A percentile compares a stretch with the other conserved stretches of the same genome.
phyloP scores from a whole-genome alignment of 805 yeast genomes.

The Candida berthetii region DNA sequence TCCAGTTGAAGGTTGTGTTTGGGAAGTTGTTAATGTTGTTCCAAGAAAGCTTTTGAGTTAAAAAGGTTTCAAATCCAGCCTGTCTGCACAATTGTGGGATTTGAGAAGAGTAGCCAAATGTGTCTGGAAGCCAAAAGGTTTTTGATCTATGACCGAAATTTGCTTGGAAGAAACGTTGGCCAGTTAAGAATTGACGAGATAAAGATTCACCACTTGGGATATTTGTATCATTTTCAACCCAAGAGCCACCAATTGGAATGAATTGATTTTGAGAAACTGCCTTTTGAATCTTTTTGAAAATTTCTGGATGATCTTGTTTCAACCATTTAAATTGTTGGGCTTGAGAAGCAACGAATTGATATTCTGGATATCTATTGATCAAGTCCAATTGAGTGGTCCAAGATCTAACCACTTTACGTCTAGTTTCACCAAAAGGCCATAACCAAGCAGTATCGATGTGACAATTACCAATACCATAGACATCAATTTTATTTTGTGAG shows the following conservation, averaged over 20 bases:
- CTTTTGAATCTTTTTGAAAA: slow-evolving; percentile 51
- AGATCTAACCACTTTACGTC: slow-evolving; percentile 85
- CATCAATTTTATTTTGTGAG: slow-evolving; percentile 41
- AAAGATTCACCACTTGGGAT: slow-evolving; percentile 93
- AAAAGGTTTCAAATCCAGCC: slow-evolving; percentile 79
- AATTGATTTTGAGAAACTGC: slow-evolving; percentile 70
- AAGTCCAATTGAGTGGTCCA: slow-evolving; percentile 91
- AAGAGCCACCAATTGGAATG: slow-evolving; percentile 91
- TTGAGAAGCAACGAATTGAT: slow-evolving; percentile 90
- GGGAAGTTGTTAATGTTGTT: slow-evolving; percentile 92
- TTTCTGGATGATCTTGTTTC: slow-evolving; percentile 76
- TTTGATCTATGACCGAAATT: slow-evolving; percentile 74
- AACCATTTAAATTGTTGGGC: slow-evolving; percentile 96
- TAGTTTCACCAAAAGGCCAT: slow-evolving; percentile 99
- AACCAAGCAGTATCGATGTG: slow-evolving; percentile 98
- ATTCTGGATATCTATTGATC: slow-evolving; percentile 87
- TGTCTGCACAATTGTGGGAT: slow-evolving; percentile 86
- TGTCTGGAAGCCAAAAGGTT: slow-evolving; percentile 94
- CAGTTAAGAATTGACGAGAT: slow-evolving; percentile 81
- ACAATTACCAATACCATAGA: slow-evolving; percentile 87
- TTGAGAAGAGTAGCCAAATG: slow-evolving; percentile 95
- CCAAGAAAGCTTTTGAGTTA: slow-evolving; percentile 96
- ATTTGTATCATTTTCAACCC: slow-evolving; percentile 98
- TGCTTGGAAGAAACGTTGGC: slow-evolving; percentile 78
- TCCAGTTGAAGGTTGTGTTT: slow-evolving; percentile 89